phyloP scores from a whole-genome alignment of 345 rosid genomes.

The Clarkia xantiana region DNA sequence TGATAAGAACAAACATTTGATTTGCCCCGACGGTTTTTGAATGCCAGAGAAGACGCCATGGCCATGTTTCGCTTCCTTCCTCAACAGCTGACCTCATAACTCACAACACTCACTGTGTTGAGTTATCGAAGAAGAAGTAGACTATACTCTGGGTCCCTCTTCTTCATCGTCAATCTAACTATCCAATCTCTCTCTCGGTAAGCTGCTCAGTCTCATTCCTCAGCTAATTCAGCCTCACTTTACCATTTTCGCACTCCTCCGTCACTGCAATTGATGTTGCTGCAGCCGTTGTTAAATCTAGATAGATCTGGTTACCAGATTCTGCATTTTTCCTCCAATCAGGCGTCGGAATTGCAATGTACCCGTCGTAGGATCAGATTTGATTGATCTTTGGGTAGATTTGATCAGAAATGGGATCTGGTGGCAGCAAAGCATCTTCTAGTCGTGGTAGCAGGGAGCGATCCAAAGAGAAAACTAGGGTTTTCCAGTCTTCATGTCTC shows the following conservation, averaged over 20 bases:
- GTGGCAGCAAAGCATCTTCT: constrained; percentile 46
- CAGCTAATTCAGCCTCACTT: constrained; percentile 2
- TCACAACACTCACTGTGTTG: neutral
- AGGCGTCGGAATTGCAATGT: too few species aligned
- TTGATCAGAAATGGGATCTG: constrained; percentile 47
- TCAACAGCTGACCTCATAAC: neutral
- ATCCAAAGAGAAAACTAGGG: constrained; percentile 30
- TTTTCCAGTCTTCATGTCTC: constrained; percentile 60
- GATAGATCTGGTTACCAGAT: neutral
- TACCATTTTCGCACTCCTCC: neutral
- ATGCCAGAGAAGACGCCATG: constrained; percentile 3
- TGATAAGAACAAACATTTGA: constrained; percentile 2
- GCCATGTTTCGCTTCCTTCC: neutral
- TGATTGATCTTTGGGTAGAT: neutral
- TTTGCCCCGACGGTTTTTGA: neutral
- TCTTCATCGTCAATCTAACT: neutral
- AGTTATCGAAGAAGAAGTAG: neutral
- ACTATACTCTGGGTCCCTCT: too few species aligned
- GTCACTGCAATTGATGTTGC: neutral
- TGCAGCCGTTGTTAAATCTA: neutral
- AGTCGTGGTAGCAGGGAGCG: constrained; percentile 26
- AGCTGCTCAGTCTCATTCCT: constrained; percentile 11
- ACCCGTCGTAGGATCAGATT: neutral
- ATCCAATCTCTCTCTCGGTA: constrained; percentile 2
- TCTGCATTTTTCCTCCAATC: neutral